Conservation (phyloP, 1,284 basidiomycete genomes). For the Microbotryum silenes-acaulis region DNA sequence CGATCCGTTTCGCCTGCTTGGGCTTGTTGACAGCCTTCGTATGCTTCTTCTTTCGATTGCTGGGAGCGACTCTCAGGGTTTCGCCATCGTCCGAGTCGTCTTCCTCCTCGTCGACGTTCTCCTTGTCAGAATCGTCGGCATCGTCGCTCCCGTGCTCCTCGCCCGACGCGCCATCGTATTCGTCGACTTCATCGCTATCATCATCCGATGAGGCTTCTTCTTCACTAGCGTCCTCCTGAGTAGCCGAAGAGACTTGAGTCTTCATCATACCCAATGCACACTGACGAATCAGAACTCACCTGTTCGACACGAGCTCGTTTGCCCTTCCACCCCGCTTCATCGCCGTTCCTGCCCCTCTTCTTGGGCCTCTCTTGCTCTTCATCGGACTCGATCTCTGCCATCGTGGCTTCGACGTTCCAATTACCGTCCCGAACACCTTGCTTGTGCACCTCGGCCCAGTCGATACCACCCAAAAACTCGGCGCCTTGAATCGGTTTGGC, state of each 20-base stretch:
- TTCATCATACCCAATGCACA: no score
- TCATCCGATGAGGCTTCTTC: background rate
- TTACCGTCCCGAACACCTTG: constrained; percentile 11
- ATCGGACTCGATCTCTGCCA: constrained; percentile 12
- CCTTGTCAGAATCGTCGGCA: background rate
- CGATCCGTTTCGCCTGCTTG: background rate
- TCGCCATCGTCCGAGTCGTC: constrained; percentile 6
- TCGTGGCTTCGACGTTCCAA: constrained; percentile 28
- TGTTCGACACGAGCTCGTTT: no score
- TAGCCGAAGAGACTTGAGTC: no score
- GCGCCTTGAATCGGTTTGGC: constrained; percentile 27
- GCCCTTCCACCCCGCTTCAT: no score
- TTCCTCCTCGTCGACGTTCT: constrained; percentile 3
- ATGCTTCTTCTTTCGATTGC: background rate
- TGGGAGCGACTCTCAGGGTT: no score
- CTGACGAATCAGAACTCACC: no score
- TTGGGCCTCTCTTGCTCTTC: constrained; percentile 1
- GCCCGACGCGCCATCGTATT: background rate
- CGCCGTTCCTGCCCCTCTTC: constrained; percentile 1
- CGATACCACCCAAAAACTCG: constrained; percentile 31
- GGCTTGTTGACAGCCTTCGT: constrained; percentile 6
- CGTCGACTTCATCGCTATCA: background rate
- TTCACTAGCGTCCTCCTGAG: background rate
- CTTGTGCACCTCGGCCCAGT: constrained; percentile 23
- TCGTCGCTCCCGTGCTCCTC: background rate